phyloP scores from a whole-genome alignment of 2,329 filamentous ascomycete species.

The Phialocephala subalpina region DNA sequence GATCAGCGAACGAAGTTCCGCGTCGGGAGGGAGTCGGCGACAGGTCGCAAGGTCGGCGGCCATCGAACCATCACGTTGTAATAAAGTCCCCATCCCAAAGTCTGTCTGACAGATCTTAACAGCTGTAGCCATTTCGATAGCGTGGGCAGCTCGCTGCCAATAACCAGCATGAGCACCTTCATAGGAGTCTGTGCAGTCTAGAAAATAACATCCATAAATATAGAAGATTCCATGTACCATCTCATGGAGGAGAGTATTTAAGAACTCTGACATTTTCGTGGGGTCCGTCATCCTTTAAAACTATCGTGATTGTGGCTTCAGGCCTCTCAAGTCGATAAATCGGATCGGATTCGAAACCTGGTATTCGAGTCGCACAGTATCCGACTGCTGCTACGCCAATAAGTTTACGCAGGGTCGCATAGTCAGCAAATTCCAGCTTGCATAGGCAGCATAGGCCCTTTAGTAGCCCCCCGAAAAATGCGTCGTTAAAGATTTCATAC shows the following conservation, averaged over 20 bases:
- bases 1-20: neutral
- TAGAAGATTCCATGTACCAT: neutral
- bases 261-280: neutral
- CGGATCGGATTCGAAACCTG: too few relatives aligned
- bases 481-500: neutral
- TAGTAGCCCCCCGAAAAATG: slow-evolving; percentile 5
- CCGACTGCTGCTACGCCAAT: too few relatives aligned
- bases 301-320: neutral
- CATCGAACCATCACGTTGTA: neutral
- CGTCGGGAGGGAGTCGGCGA: neutral
- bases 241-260: neutral
- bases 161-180: neutral
- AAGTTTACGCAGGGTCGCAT: too few relatives aligned
- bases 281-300: neutral
- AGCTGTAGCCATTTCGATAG: neutral
- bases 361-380: too few relatives aligned
- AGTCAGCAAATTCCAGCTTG: too few relatives aligned
- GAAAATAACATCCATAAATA: neutral
- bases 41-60: neutral
- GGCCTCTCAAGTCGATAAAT: neutral
- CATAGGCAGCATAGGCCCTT: too few relatives aligned
- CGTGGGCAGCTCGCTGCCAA: neutral
- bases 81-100: neutral
- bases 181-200: neutral
- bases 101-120: neutral